Conservation (phyloP, 1,139 yeast genomes). For the Starmera stellimalicola region DNA sequence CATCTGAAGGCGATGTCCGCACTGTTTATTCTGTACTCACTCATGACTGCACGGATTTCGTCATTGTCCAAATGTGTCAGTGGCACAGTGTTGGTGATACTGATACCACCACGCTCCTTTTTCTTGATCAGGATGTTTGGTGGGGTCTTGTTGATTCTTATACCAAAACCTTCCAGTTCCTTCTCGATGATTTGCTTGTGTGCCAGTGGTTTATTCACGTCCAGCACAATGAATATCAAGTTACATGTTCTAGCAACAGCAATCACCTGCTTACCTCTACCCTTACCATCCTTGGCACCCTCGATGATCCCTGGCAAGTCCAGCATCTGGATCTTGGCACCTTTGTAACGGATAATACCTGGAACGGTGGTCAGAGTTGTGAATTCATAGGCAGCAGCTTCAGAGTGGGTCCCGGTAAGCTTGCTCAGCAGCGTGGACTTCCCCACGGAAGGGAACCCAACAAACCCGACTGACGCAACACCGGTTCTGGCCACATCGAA, state of each 20-base stretch:
- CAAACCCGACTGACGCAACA: constrained; percentile 93
- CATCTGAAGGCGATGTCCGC: constrained; percentile 97
- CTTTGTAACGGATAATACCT: constrained; percentile 90
- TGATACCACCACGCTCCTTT: constrained; percentile 93
- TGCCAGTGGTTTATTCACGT: constrained; percentile 90
- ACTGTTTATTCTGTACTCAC: constrained; percentile 87
- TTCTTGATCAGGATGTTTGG: constrained; percentile 87
- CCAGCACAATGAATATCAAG: constrained; percentile 83
- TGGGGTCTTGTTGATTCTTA: constrained; percentile 81
- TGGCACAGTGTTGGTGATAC: constrained; percentile 88
- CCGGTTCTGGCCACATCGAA: constrained; percentile 98
- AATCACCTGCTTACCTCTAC: constrained; percentile 98
- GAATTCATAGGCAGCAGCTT: constrained; percentile 95
- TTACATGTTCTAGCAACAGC: constrained; percentile 98
- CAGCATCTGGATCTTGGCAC: constrained; percentile 95
- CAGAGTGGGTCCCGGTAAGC: constrained; percentile 92
- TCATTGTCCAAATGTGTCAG: constrained; percentile 85
- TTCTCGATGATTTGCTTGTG: constrained; percentile 90
- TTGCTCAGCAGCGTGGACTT: constrained; percentile 80
- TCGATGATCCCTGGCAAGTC: constrained; percentile 98
- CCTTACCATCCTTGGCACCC: constrained; percentile 98
- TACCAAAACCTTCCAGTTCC: constrained; percentile 96
- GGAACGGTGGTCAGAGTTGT: constrained; percentile 97
- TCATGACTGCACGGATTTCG: constrained; percentile 92
- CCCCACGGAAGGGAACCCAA: constrained; percentile 98